Conservation (phyloP, 805 yeast species). For the Schizosaccharomyces cryophilus region DNA sequence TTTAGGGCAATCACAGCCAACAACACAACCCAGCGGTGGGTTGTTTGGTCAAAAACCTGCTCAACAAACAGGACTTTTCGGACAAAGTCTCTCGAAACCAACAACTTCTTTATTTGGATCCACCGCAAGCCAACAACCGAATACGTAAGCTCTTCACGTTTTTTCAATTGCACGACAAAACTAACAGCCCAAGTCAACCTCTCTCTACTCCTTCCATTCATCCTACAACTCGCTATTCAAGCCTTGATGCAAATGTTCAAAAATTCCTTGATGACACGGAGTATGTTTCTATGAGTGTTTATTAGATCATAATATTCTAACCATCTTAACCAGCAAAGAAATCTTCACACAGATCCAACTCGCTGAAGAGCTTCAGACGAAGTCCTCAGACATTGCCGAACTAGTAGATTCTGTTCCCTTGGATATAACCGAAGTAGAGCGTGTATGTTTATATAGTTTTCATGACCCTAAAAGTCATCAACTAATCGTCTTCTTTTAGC, state of each 20-base stretch:
- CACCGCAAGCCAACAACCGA: not conserved
- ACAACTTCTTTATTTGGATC: no score
- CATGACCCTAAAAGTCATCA: no score
- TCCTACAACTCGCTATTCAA: slow-evolving; percentile 31
- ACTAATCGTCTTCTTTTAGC: not conserved
- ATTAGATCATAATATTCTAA: not conserved
- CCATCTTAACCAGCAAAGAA: not conserved
- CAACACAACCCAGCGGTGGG: slow-evolving; percentile 2
- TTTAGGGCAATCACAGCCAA: no score
- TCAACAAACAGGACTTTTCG: slow-evolving; percentile 4
- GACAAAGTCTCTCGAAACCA: no score
- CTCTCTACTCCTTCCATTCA: slow-evolving; percentile 15
- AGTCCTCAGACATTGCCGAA: slow-evolving; percentile 15
- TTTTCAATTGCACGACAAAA: not conserved
- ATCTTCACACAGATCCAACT: not conserved
- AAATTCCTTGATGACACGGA: slow-evolving; percentile 29
- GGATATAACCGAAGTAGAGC: slow-evolving; percentile 25
- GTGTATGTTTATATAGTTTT: slow-evolving; percentile 7
- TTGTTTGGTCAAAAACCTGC: slow-evolving; percentile 8
- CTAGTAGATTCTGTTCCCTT: slow-evolving; percentile 27
- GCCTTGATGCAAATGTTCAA: slow-evolving; percentile 28
- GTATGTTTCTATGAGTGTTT: not conserved
- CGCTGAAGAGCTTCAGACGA: not conserved
- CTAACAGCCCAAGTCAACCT: not conserved
- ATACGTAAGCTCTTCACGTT: not conserved